These are phyloP conservation scores for Eimeria praecox DNA, from an alignment of 169 alveolate species.

Conservation along the genomic window DNA sequence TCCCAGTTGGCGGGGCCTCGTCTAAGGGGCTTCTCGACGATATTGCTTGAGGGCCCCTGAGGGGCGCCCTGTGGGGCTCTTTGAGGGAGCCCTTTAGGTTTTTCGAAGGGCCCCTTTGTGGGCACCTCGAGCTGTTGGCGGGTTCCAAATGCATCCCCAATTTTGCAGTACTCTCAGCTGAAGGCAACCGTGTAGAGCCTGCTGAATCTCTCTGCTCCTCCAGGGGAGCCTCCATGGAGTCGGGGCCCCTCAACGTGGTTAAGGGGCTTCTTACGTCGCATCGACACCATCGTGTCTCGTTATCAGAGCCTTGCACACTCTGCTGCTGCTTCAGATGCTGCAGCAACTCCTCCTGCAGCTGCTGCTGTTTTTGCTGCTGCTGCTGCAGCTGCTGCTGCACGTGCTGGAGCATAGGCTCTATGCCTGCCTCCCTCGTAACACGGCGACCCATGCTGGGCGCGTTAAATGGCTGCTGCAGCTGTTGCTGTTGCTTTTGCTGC, in stretches of 20 bases:
- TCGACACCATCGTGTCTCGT: constrained; percentile 10
- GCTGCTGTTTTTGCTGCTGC: constrained; percentile 21
- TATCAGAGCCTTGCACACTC: not conserved
- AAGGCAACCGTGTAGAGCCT: constrained; percentile 36
- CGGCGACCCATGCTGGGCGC: not conserved
- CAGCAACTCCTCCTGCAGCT: constrained; percentile 24
- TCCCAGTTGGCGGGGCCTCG: not conserved
- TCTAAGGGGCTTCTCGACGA: not conserved
- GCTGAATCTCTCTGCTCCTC: constrained; percentile 23
- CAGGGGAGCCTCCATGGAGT: not conserved
- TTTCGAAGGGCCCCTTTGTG: not conserved
- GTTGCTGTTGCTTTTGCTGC: constrained; percentile 35
- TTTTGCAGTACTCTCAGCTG: not conserved
- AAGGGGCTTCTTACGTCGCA: not conserved
- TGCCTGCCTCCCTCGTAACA: constrained; percentile 38
- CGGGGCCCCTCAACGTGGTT: not conserved
- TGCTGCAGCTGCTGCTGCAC: constrained; percentile 37
- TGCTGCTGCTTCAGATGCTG: constrained; percentile 11
- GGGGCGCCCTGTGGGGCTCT: not conserved
- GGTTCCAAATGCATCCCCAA: not conserved
- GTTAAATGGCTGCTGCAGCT: not conserved
- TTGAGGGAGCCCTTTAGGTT: not conserved
- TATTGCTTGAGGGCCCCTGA: not conserved
- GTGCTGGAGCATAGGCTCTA: constrained; percentile 13
- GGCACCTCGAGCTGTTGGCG: not conserved